Conservation (phyloP, 2,329 filamentous ascomycete species). For the Thielaviopsis punctulata region DNA sequence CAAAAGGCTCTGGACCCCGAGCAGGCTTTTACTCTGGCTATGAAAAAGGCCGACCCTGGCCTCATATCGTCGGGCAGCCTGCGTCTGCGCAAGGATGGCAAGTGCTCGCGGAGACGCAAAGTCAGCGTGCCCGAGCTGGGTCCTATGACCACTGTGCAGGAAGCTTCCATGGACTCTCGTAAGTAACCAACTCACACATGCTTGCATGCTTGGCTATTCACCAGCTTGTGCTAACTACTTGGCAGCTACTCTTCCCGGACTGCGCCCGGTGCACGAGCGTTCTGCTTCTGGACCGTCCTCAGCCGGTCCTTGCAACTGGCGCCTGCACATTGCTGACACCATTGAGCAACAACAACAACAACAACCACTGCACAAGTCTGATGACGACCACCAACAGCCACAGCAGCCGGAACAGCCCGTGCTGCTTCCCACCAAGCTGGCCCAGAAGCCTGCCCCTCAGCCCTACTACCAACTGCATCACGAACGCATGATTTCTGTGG, state of each 20-base stretch:
- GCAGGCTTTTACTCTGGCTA: slow-evolving; percentile 28
- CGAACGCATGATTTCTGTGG: background rate
- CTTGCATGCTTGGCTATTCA: background rate
- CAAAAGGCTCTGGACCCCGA: slow-evolving; percentile 33
- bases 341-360: background rate
- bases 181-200: too few relatives aligned
- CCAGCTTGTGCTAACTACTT: slow-evolving; percentile 3
- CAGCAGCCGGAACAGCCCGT: background rate
- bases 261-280: slow-evolving; percentile 45
- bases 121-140: slow-evolving; percentile 46
- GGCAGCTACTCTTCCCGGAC: slow-evolving; percentile 48
- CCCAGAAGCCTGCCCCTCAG: background rate
- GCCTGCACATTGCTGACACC: slow-evolving; percentile 7
- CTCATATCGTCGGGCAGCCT: slow-evolving; percentile 25
- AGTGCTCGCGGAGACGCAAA: slow-evolving; percentile 40
- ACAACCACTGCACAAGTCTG: background rate
- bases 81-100: slow-evolving; percentile 38
- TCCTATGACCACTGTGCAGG: slow-evolving; percentile 52
- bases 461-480: background rate
- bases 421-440: background rate
- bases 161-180: slow-evolving; percentile 54
- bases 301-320: background rate
- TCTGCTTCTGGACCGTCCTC: slow-evolving; percentile 43
- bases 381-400: background rate
- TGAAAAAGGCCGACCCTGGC: slow-evolving; percentile 26